Percentiles rank a stretch among this genome's conserved stretches.
Evolutionary conservation across 2,329 filamentous ascomycete genomes (phyloP).

Genomic region (Ophiostoma ulmi): DNA sequence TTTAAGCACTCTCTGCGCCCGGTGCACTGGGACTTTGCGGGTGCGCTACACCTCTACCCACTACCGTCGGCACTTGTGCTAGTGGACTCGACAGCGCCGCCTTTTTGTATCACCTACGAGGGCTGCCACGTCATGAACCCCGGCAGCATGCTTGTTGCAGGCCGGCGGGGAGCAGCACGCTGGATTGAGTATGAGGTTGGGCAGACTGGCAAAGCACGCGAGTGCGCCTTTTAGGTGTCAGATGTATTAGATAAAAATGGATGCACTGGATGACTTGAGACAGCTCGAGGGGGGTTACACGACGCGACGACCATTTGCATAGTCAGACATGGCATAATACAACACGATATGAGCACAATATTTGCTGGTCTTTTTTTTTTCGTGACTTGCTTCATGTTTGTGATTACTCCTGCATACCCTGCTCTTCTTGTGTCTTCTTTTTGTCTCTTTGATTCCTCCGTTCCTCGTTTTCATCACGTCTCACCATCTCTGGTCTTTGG

Average conservation of each 20-base stretch:
- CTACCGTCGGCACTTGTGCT: slow-evolving; percentile 79
- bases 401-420: neutral
- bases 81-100: slow-evolving; percentile 72
- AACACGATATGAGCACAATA: neutral
- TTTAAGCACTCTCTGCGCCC: slow-evolving; percentile 77
- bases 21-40: slow-evolving; percentile 82
- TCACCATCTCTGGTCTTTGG: neutral
- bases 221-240: slow-evolving; percentile 50
- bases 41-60: slow-evolving; percentile 75
- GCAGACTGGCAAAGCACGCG: slow-evolving; percentile 56
- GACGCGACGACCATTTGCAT: neutral
- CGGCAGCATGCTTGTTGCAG: slow-evolving; percentile 65
- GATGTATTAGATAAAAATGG: neutral
- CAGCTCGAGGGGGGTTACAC: neutral
- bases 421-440: neutral
- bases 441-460: neutral
- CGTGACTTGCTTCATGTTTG: neutral
- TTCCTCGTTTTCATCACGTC: neutral
- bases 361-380: neutral
- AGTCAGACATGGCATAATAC: neutral
- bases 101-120: slow-evolving; percentile 87
- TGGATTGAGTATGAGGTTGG: slow-evolving; percentile 86
- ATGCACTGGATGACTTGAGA: neutral
- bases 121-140: slow-evolving; percentile 96
- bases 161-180: slow-evolving; percentile 61